Base-by-base conservation (phyloP, 768 basidiomycete species). In the Dendrothele bispora region DNA sequence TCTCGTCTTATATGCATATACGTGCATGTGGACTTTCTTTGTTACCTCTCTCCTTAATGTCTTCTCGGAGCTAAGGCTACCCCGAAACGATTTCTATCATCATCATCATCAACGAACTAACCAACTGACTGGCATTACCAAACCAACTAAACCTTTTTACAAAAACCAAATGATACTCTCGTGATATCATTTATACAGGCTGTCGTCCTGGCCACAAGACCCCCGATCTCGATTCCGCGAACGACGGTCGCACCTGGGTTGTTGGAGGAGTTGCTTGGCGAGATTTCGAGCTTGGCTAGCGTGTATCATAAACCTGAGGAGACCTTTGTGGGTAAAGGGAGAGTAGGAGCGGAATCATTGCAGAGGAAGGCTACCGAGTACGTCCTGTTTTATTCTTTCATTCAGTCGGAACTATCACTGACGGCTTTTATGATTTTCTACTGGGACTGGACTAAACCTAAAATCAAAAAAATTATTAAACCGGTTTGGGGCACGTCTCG, bases 241-340 rank as follows among this genome's bases (percentile, higher is more conserved):
- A 95, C 92, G 29, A 94, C 91, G 1, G 92, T 99, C 1, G 75
- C 95, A 0, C 80, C 91, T 1, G 91, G 82, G 0, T 69, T 98
- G 15, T 70, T 98, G 26, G 95, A 98, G 59, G 97, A 98, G 61
- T 79, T 99, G 3, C 67, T 98, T 0, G 83, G 86, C 25, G 97
- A 98, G 63, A 80, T 98, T 18, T 92, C 91, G 2, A 84, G 79
- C 36, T 70, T 98, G 17, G 91, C 93, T 5, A 95, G 93, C 61
- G 93, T 95, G 2, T 99, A 99, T 62, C 97, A 99, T 71, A 98
- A 97, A 65, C 97, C 97, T 0, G 85, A 84, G 28, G 91, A 93
- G 62, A 98, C 97, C 0, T 99, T 99, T 59, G 82, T 99, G 47
- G 97, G 95, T 0, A 83, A 84, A 54, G 95, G 97, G 7, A 78